These are phyloP conservation scores for Prunus mume DNA, from an alignment of 306 rosid species.

Conservation along the genomic window DNA sequence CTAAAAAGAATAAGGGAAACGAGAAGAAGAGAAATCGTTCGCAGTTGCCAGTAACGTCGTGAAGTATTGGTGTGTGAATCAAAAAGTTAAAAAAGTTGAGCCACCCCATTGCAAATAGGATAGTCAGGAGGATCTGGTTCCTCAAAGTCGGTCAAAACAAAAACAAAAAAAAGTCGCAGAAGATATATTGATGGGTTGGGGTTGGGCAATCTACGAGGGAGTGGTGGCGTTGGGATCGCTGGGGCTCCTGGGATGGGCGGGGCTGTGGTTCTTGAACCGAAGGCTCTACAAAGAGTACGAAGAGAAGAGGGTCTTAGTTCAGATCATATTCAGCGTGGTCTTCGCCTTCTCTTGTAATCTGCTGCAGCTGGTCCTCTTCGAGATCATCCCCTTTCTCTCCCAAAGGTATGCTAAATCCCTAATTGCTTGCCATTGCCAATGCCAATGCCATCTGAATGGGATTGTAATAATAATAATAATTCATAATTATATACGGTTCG, in stretches of 20 bases:
- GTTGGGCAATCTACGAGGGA: constrained; percentile 66
- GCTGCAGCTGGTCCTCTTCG: constrained; percentile 88
- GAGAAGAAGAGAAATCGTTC: neutral
- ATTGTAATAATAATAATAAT: too few species aligned
- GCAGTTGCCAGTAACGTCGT: neutral
- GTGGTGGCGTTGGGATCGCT: constrained; percentile 55
- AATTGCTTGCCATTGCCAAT: too few species aligned
- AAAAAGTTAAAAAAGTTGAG: neutral
- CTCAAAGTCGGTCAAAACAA: neutral
- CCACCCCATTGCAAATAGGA: neutral
- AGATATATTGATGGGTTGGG: constrained; percentile 61
- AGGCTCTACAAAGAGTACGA: constrained; percentile 95
- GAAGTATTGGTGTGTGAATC: too few species aligned
- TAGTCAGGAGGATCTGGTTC: neutral
- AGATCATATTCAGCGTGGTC: constrained; percentile 88
- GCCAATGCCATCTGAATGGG: too few species aligned
- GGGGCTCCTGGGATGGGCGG: constrained; percentile 73
- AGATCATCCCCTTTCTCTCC: constrained; percentile 96
- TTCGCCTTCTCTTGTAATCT: constrained; percentile 97
- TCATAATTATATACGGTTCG: too few species aligned
- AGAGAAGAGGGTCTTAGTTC: constrained; percentile 81
- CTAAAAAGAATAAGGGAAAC: neutral
- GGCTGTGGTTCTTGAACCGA: constrained; percentile 86
- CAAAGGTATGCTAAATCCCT: constrained; percentile 39
- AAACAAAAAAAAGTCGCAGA: neutral